Evolutionary conservation across 208 protist genomes (phyloP), one percentile per base, ranked within the genome.

Genomic region (Crithidia expoeki): DNA sequence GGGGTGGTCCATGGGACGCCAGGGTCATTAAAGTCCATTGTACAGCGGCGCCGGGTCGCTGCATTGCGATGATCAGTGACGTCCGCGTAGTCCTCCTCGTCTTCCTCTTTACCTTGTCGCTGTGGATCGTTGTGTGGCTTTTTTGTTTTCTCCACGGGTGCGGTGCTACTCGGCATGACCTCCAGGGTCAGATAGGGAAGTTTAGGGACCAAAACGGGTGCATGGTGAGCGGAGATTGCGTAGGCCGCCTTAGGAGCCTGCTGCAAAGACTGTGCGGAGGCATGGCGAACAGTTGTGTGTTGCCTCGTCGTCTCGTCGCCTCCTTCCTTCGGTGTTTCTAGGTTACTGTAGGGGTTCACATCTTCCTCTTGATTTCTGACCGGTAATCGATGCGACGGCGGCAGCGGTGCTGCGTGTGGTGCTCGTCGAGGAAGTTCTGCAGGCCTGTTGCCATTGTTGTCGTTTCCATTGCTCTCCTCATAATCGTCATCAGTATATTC

Each of bases 111-210:
- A 30, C 44, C 27, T 12, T 47, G 47, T 21, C 5, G 49, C 33
- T 16, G 47, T 10, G 44, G 16, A 47, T 47, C 2, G 27, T 38
- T 11, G 0, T 21, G 0, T 32, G 14, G 3, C 30, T 57, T 30
- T 10, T 57, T 30, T 10, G 9, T 19, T 10, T 21, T 17, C 10
- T 28, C 16, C 17, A 44, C 46, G 14, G 34, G 1, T 1, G 62
- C 30, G 2, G 72, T 47, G 16, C 32, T 72, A 2, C 51, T 17
- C 4, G 66, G 50, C 47, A 79, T 38, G 14, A 34, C 44, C 10
- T 79, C 65, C 3, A 68, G 32, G 30, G 73, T 68, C 40, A 72
- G 65, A 52, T 79, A 72, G 0, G 73, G 73, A 1, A 33, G 51
- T 23, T 76, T 77, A 50, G 60, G 42, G 6, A 82, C 47, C 23